Conservation (phyloP, 352 stramenopile species). For the Globisporangium nodosum region DNA sequence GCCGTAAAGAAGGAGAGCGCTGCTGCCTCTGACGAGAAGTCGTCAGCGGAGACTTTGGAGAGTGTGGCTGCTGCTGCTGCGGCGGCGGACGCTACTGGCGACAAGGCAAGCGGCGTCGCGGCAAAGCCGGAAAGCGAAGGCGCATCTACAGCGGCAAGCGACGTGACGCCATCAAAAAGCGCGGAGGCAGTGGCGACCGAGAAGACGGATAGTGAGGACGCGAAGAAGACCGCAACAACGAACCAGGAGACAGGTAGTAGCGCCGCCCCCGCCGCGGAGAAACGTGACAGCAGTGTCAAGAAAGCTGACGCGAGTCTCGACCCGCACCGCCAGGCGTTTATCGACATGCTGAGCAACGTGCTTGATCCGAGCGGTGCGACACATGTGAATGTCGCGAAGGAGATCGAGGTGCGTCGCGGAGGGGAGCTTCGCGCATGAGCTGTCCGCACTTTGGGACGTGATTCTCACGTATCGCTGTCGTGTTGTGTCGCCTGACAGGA, state of each 20-base stretch:
- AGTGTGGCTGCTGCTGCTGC: neutral
- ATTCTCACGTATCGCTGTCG: neutral
- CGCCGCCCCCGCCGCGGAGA: neutral
- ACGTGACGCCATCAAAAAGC: too few relatives aligned
- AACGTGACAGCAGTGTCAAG: neutral
- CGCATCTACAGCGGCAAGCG: too few relatives aligned
- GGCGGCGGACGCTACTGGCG: too few relatives aligned
- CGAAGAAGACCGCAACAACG: neutral
- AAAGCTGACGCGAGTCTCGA: slow-evolving; percentile 39
- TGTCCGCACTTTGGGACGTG: neutral
- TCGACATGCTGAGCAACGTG: slow-evolving; percentile 64
- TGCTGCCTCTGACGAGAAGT: neutral
- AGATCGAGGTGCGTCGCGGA: slow-evolving; percentile 55
- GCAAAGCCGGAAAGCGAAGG: too few relatives aligned
- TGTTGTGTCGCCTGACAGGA: slow-evolving; percentile 21
- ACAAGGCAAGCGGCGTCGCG: too few relatives aligned
- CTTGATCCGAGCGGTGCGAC: slow-evolving; percentile 35
- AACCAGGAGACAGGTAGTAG: neutral
- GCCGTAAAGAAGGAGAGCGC: neutral
- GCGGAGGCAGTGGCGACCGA: neutral
- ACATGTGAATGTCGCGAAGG: slow-evolving; percentile 40
- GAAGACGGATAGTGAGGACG: neutral
- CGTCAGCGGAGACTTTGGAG: neutral
- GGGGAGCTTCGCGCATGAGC: neutral
- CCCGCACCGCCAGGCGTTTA: slow-evolving; percentile 49